Evolutionary conservation across 768 basidiomycete species (phyloP), one percentile per base, ranked within the genome.

Genomic region (Solioccasus polychromus): DNA sequence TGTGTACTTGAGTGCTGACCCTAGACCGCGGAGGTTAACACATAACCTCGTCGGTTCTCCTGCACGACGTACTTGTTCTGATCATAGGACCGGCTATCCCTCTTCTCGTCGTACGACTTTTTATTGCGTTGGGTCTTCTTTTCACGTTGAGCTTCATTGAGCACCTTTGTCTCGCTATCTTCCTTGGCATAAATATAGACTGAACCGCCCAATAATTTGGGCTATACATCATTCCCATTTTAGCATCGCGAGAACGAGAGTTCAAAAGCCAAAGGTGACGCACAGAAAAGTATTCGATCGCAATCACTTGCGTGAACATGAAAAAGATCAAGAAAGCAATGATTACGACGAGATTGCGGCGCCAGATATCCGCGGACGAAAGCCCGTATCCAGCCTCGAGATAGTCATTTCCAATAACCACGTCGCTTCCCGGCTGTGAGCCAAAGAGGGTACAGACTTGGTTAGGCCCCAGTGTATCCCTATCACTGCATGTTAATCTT

Each of bases 371-470:
- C 9, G 65, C 63, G 18, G 64, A 58, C 38, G 72, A 60, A 40
- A 85, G 57, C 2, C 68, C 72, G 54, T 72, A 88, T 0, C 75
- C 75, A 3, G 74, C 78, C 10, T 68, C 52, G 38, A 93, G 66
- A 63, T 96, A 96, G 18, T 63, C 57, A 8, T 66, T 62, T 3
- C 91, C 91, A 9, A 66, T 52, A 45, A 92, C 79, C 24, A 68
- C 40, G 43, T 69, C 69, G 25, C 71, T 75, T 1, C 89, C 89
- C 0, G 75, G 64, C 4, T 61, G 54, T 1, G 86, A 68, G n/a
- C 90, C 89, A 45, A 76, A 77, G 18, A 92, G 67, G 0, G 88
- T 88, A 64, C 91, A 92, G 9, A 77, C 79, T 68, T 92, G 91
- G 54, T 91, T 85, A 2, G 76, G 68, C 35, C 82, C 76, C 51